Evolutionary conservation across 306 rosid species (phyloP).

Genomic region (Quercus agrifolia): DNA sequence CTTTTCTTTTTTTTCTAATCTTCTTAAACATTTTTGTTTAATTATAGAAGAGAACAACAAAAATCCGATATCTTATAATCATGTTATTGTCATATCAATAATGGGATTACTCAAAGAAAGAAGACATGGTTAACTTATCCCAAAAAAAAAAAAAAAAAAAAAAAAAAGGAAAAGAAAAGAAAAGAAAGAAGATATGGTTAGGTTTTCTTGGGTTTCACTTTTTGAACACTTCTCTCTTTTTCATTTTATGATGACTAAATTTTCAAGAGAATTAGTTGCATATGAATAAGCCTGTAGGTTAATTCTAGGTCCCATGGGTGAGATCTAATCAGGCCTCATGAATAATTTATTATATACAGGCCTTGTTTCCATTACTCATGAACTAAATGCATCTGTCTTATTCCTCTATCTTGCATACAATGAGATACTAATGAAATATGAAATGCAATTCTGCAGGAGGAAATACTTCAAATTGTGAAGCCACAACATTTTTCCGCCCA

Average conservation of each 20-base stretch:
- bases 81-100: neutral
- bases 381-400: conserved; percentile 6
- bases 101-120: neutral
- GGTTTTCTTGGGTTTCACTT: neutral
- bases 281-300: neutral
- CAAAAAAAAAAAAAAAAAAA: too few species aligned
- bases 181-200: neutral
- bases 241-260: neutral
- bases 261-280: neutral
- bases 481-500: conserved; percentile 96
- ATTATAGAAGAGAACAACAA: neutral
- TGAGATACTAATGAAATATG: conserved; percentile 1
- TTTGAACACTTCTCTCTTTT: neutral
- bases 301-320: neutral
- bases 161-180: too few species aligned
- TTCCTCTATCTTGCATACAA: conserved; percentile 15
- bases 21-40: neutral
- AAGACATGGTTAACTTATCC: too few species aligned
- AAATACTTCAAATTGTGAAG: conserved; percentile 87
- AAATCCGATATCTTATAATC: neutral
- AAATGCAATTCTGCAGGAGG: conserved; percentile 63
- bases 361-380: conserved; percentile 16
- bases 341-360: conserved; percentile 1
- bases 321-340: neutral
- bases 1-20: neutral